Evolutionary conservation across 2,329 filamentous ascomycete genomes (phyloP).

Genomic region (Rhexocercosporidium sp.): DNA sequence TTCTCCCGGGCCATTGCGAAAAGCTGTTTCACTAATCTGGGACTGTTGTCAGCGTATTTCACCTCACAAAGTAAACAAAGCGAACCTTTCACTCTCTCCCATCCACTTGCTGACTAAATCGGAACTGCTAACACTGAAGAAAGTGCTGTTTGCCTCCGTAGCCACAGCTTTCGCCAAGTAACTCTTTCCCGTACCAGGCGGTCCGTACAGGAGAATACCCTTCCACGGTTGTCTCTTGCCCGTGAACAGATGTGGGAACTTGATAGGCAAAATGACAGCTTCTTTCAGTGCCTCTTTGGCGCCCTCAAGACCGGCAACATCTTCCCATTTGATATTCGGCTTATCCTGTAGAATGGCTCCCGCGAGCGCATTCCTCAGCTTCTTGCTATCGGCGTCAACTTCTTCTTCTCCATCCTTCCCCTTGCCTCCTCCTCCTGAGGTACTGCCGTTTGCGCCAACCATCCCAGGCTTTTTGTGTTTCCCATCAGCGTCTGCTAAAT

Average conservation of each 20-base stretch:
- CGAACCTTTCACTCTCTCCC: conserved; percentile 96
- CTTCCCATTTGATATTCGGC: conserved; percentile 97
- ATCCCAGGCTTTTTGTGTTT: conserved; percentile 74
- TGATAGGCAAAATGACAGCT: conserved; percentile 96
- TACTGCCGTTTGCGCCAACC: conserved; percentile 74
- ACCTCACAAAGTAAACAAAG: not conserved
- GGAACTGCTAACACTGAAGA: conserved; percentile 97
- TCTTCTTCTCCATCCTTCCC: conserved; percentile 65
- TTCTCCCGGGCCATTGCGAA: conserved; percentile 99
- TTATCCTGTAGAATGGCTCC: conserved; percentile 95
- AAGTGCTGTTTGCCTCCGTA: conserved; percentile 97
- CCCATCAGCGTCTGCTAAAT: conserved; percentile 75
- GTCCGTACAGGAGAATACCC: conserved; percentile 93
- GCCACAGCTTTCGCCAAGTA: conserved; percentile 97
- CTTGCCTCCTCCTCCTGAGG: conserved; percentile 65
- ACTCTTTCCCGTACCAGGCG: conserved; percentile 96
- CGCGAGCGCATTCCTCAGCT: conserved; percentile 86
- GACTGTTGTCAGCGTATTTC: conserved; percentile 16
- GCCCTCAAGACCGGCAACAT: conserved; percentile 90
- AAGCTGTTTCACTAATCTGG: conserved; percentile 82
- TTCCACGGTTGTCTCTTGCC: conserved; percentile 99
- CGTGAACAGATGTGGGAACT: conserved; percentile 95
- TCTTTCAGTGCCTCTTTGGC: conserved; percentile 98
- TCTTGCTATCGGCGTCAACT: conserved; percentile 93
- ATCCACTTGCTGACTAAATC: conserved; percentile 99